These are phyloP conservation scores for Penicillium longicatenatum DNA, from an alignment of 495 filamentous ascomycete species.

Conservation along the genomic window DNA sequence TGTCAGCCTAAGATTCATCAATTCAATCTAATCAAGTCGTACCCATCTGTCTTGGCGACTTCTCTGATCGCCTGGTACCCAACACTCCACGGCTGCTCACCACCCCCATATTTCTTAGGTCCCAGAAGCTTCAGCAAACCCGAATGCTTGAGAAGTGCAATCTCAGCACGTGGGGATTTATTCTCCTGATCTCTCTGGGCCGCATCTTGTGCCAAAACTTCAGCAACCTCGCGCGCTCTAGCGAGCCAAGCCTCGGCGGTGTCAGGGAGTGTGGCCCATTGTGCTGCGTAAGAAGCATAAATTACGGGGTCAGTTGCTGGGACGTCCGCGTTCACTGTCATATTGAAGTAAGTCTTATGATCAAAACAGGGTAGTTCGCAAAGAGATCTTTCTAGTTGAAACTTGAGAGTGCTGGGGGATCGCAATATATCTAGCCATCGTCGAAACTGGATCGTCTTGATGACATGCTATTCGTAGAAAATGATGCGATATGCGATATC, in stretches of 20 bases:
- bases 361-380: not conserved
- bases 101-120: constrained; percentile 56
- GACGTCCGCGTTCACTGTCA: constrained; percentile 5
- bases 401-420: not conserved
- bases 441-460: not conserved
- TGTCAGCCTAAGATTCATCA: not conserved
- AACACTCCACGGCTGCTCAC: constrained; percentile 56
- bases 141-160: constrained; percentile 57
- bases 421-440: constrained; percentile 7
- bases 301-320: constrained; percentile 51
- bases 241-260: constrained; percentile 50
- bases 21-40: constrained; percentile 2
- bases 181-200: constrained; percentile 55
- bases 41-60: constrained; percentile 60
- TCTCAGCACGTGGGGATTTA: constrained; percentile 57
- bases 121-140: constrained; percentile 58
- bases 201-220: constrained; percentile 55
- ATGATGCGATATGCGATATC: constrained; percentile 14
- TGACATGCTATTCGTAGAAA: constrained; percentile 9
- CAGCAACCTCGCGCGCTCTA: constrained; percentile 54
- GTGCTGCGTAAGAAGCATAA: constrained; percentile 48
- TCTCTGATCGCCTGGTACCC: constrained; percentile 60
- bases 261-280: constrained; percentile 48
- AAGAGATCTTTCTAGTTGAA: not conserved
- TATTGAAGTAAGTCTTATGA: not conserved